Base-by-base conservation (phyloP, 352 stramenopile genomes). In the Phytophthora litchii region DNA sequence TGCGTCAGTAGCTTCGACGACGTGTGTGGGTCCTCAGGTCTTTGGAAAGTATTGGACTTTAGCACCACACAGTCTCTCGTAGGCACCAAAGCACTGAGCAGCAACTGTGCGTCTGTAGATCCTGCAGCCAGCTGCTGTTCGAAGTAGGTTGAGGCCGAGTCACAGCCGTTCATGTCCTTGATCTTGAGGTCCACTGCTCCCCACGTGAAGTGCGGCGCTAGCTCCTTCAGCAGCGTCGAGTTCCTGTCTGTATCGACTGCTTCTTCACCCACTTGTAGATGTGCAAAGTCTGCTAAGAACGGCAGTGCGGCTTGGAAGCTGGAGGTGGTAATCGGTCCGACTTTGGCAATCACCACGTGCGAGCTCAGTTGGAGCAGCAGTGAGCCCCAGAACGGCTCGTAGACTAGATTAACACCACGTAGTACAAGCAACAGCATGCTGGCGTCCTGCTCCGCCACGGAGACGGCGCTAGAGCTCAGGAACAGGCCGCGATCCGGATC, bases 141-240 rank as follows among this genome's bases (percentile, higher is more conserved):
- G n/a, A 92, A 86, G 64, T 90, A 92, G 45, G 74, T 77, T 19
- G 64, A 67, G 13, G 80, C 64, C 12, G 78, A 84, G 47, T 92
- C 78, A 42, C 68, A 74, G 44, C 82, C 82, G 47, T 82, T 64
- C 80, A 92, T 88, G 53, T 92, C 80, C 61, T 92, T 90, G 49
- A 87, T 74, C 64, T 92, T 90, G 50, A 92, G 75, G 54, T 90
- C 82, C 45, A 92, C 49, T 1, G 82, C 82, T 9, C 70, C 78
- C 82, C 82, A 92, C 41, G 82, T 90, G 38, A 89, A 70, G 32
- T 50, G 64, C 16, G 82, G 82, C 43, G 76, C 54, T 21, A 92
- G 48, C n/a, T 75, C 75, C 51, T 74, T 71, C 35, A 89, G 59
- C 54, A 90, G 49, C 53, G 32, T 27, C 8, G 66, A 27, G 46